phyloP scores from a whole-genome alignment of 495 filamentous ascomycete species.

The Friedmanniomyces endolithicus region DNA sequence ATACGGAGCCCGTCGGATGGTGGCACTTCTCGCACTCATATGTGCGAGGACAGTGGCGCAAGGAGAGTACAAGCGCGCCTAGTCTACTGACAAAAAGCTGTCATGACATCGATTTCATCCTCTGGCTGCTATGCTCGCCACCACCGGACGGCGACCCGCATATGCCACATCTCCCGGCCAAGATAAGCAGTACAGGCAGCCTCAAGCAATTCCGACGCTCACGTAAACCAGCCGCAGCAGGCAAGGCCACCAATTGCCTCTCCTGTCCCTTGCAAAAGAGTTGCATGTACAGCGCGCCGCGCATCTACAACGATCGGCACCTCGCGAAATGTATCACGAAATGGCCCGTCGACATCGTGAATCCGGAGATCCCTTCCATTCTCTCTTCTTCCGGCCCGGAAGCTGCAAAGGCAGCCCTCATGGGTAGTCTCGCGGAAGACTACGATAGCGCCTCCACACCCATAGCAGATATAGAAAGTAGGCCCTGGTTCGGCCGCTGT shows the following conservation, averaged over 20 bases:
- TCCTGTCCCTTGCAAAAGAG: slow-evolving; percentile 57
- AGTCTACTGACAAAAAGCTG: slow-evolving; percentile 87
- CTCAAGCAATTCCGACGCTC: slow-evolving; percentile 58
- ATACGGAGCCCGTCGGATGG: slow-evolving; percentile 88
- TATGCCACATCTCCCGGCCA: slow-evolving; percentile 56
- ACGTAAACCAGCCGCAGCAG: slow-evolving; percentile 63
- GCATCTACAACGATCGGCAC: slow-evolving; percentile 55
- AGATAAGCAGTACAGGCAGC: slow-evolving; percentile 58
- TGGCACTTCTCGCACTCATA: slow-evolving; percentile 96
- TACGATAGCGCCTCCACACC: slow-evolving; percentile 44
- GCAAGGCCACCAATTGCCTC: slow-evolving; percentile 74
- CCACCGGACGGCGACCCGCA: slow-evolving; percentile 16
- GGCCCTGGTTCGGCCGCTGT: slow-evolving; percentile 84
- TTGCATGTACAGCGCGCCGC: slow-evolving; percentile 73
- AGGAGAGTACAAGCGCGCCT: slow-evolving; percentile 55
- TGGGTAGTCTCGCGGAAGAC: slow-evolving; percentile 49
- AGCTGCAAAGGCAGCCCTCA: slow-evolving; percentile 35
- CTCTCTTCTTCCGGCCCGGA: slow-evolving; percentile 28
- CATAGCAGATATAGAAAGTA: slow-evolving; percentile 40
- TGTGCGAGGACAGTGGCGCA: slow-evolving; percentile 90
- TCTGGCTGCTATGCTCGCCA: slow-evolving; percentile 75
- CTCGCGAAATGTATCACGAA: slow-evolving; percentile 42
- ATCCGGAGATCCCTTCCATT: slow-evolving; percentile 79
- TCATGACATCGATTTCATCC: slow-evolving; percentile 81
- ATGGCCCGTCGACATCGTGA: slow-evolving; percentile 85